These are phyloP conservation scores for Vaccinium corymbosum DNA, from an alignment of 148 eudicot species.

Conservation along the genomic window DNA sequence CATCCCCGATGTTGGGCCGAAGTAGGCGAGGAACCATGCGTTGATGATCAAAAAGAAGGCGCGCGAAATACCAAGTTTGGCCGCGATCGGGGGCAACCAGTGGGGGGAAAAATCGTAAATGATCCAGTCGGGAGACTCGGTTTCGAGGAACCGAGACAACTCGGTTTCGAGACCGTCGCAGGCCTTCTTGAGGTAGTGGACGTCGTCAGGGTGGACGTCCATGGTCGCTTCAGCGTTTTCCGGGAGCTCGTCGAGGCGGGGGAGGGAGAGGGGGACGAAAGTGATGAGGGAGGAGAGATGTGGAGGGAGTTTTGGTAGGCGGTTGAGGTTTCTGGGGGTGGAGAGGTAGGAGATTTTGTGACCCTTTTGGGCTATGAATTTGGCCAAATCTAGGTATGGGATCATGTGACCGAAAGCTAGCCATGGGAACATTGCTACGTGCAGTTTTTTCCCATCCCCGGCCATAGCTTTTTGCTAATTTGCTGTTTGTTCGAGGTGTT, in stretches of 20 bases:
- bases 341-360: conserved; percentile 31
- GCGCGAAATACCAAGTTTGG: conserved; percentile 10
- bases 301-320: conserved; percentile 33
- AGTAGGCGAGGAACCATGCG: conserved; percentile 15
- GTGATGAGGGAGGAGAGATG: conserved; percentile 10
- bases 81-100: conserved; percentile 25
- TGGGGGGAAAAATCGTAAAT: conserved; percentile 27
- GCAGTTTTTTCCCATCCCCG: conserved; percentile 7
- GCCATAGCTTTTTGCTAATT: background rate
- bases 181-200: conserved; percentile 29
- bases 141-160: conserved; percentile 15
- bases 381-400: conserved; percentile 28
- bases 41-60: conserved; percentile 21
- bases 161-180: conserved; percentile 25
- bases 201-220: conserved; percentile 20
- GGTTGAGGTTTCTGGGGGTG: conserved; percentile 36
- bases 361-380: conserved; percentile 28
- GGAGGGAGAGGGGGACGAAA: conserved; percentile 21
- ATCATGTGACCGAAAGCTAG: conserved; percentile 32
- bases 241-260: conserved; percentile 19
- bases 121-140: conserved; percentile 30
- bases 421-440: conserved; percentile 32
- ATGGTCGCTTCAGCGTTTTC: conserved; percentile 28
- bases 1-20: conserved; percentile 9
- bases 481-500: conserved; percentile 6